Base-by-base conservation (phyloP, 441 rosid species). In the Brassica balearica region DNA sequence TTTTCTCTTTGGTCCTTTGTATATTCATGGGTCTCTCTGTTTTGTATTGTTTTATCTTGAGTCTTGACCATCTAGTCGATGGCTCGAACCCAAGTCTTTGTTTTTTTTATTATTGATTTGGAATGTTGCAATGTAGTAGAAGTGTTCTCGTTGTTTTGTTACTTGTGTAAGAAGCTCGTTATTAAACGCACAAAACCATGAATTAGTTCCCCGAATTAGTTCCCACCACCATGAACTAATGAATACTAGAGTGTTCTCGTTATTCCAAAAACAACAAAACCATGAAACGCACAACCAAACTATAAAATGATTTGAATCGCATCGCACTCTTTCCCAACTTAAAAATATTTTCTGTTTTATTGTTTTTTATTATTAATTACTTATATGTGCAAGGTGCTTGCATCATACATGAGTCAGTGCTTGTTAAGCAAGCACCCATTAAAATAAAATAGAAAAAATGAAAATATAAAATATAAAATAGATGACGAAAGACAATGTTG, bases 401-500 rank as follows among this genome's bases (percentile, higher is more conserved):
- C 97, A 86, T 93, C 95, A 91, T 32, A 60, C 48, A 77, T 91
- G 95, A 91, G 88, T 71, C 77, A 72, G 89, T 88, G 96, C 92
- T 91, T 82, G 70, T 71, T 88, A 85, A 90, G 95, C 95, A 88
- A 82, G 46, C 88, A 85, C 92, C 87, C 77, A 78, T 19, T 55
- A 2, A 7, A 74, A 69, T 7, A 22, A 12, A 65, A 34, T 11
- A 1, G 4, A 48, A 46, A 56, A 46, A 15, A 5, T 15, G 23
- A 14, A 69, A 69, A 48, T 58, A 29, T 41, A 61, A 20, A 69
- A 58, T 25, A 75, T 41, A 61, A 20, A 69, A 58, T 25, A 75
- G 29, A 80, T 25, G 73, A 65, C 59, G 65, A 80, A 75, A 80
- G 73, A 75, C 34, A 15, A 36, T 73, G 85, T 78, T 82, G 77